Base-by-base conservation (phyloP, 192 early-diverging fungal genomes). In the Mortierella antarctica region DNA sequence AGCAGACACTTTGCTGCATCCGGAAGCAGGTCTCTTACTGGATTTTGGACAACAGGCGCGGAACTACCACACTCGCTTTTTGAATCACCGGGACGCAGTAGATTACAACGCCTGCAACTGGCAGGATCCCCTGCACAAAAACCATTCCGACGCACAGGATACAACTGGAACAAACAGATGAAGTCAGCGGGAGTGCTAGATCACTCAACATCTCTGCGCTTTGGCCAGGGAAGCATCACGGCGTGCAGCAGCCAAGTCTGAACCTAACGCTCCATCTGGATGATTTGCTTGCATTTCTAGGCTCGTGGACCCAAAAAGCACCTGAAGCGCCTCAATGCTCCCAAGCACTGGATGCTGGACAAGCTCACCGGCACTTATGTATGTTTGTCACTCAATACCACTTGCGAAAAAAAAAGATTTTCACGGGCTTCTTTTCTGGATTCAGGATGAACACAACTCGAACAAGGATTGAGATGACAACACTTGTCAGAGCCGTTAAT, bases 271-370 rank as follows among this genome's bases (percentile, higher is more conserved):
- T 15, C 44, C 60, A 41, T 62, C 13, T 42, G 11, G 53, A 45
- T 54, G 13, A 60, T 65, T 69, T 62, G 20, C 23, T 54, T 42
- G 39, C 54, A 47, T 23, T 44, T 61, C 47, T 83, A 88, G 95
- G 92, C 92, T 87, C 95, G 98, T 82, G 98, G 98, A 88, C 96
- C 96, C 67, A 97, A 96, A 91, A 98, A 99, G 93, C 98, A 99
- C 89, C 91, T 99, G 92, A 99, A 99, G 95, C 96, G 98, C 79
- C 93, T 99, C 74, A 89, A 88, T 83, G 96, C 98, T 55, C 98
- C 98, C 88, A 96, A 96, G 92, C 97, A 99, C 93, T 99, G 98
- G 98, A 98, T 99, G 96, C 92, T 99, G 83, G 97, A 99, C 96
- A 99, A 99, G 88, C 93, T 99, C 73, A 96, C 96, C 87, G 98